phyloP scores from a whole-genome alignment of 495 filamentous ascomycete species.

The Podospora pseudopauciseta region DNA sequence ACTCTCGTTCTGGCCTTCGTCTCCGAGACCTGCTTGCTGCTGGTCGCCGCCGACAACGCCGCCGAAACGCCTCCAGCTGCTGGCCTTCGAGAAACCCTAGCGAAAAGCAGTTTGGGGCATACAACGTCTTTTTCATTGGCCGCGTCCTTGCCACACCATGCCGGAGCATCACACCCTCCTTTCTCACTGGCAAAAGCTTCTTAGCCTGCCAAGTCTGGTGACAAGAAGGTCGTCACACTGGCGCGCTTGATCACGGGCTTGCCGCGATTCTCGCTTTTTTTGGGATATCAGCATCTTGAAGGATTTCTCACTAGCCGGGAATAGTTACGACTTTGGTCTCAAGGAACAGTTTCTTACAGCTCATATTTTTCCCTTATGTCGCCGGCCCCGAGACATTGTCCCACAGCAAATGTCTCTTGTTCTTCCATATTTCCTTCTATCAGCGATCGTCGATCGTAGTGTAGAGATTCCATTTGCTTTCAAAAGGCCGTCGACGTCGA shows the following conservation, averaged over 20 bases:
- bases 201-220: constrained; percentile 5
- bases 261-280: neutral
- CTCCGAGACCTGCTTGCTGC: constrained; percentile 4
- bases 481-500: neutral
- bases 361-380: neutral
- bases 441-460: neutral
- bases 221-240: constrained; percentile 2
- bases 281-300: neutral
- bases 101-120: neutral
- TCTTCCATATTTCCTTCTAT: neutral
- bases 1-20: neutral
- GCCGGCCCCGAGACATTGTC: constrained; percentile 2
- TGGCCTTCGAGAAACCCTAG: neutral
- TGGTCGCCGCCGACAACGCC: constrained; percentile 2
- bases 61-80: neutral
- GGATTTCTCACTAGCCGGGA: constrained; percentile 1
- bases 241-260: constrained; percentile 7
- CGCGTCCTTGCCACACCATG: neutral
- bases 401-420: neutral
- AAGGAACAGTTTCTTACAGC: neutral
- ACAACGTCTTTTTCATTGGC: constrained; percentile 2
- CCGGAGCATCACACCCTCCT: constrained; percentile 3
- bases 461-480: neutral
- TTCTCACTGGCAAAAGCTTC: neutral
- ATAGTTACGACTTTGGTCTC: neutral